Percentiles rank a stretch among this genome's conserved stretches.
Conservation (phyloP, 768 basidiomycete genomes). For the Tephrocybe sp. region DNA sequence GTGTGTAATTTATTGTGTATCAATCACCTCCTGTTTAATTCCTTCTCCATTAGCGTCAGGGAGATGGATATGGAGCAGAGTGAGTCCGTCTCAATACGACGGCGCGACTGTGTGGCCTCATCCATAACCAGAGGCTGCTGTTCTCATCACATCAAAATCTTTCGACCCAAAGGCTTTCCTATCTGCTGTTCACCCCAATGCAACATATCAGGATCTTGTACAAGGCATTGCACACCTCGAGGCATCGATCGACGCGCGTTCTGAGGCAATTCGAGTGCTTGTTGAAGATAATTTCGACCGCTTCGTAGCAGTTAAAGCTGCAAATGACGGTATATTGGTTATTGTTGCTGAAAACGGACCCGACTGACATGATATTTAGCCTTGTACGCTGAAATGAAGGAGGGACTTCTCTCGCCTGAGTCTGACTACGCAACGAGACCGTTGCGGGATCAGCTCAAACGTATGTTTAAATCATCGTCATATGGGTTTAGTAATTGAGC, state of each 20-base stretch:
- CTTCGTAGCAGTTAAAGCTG: slow-evolving; percentile 95
- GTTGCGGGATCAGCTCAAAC: slow-evolving; percentile 80
- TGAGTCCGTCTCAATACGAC: slow-evolving; percentile 30
- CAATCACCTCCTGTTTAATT: slow-evolving; percentile 3
- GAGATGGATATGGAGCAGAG: slow-evolving; percentile 79
- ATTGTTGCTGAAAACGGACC: not conserved
- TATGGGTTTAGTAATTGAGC: not conserved
- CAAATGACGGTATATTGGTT: slow-evolving; percentile 75
- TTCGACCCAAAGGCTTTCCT: slow-evolving; percentile 96
- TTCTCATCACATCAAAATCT: slow-evolving; percentile 86
- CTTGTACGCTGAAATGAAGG: slow-evolving; percentile 89
- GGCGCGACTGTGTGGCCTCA: not conserved
- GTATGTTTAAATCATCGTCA: slow-evolving; percentile 37
- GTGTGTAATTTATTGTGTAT: slow-evolving; percentile 34
- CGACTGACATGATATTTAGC: slow-evolving; percentile 42
- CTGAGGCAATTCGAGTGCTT: slow-evolving; percentile 90
- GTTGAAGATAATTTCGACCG: slow-evolving; percentile 98
- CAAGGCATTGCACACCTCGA: slow-evolving; percentile 72
- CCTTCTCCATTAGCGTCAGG: slow-evolving; percentile 40
- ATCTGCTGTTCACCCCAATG: slow-evolving; percentile 89
- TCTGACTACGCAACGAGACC: slow-evolving; percentile 84
- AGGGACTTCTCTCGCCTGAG: slow-evolving; percentile 72
- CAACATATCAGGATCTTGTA: slow-evolving; percentile 89
- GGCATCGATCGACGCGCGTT: slow-evolving; percentile 82
- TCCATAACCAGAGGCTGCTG: slow-evolving; percentile 53